phyloP scores from a whole-genome alignment of 2,329 filamentous ascomycete genomes.

The Huntiella abstrusa region DNA sequence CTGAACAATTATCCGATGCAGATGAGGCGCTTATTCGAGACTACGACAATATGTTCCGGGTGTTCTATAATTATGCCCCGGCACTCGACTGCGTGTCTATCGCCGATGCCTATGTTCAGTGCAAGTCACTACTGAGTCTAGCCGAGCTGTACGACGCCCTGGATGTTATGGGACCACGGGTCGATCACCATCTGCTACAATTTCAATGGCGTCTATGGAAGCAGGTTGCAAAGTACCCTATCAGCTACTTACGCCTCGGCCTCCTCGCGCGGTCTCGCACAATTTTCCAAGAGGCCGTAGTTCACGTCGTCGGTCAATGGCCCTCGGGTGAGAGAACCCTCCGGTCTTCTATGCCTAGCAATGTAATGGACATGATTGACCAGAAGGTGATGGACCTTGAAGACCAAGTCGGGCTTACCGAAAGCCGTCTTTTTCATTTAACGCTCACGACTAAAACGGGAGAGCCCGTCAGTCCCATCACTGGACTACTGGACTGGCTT shows the following conservation, averaged over 20 bases:
- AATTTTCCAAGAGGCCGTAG: slow-evolving; percentile 71
- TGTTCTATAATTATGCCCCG: slow-evolving; percentile 88
- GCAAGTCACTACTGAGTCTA: slow-evolving; percentile 69
- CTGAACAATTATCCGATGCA: slow-evolving; percentile 31
- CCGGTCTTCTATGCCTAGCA: slow-evolving; percentile 50
- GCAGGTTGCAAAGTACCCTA: slow-evolving; percentile 90
- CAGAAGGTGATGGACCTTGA: slow-evolving; percentile 88
- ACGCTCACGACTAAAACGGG: slow-evolving; percentile 61
- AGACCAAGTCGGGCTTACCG: slow-evolving; percentile 61
- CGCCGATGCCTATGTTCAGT: slow-evolving; percentile 80
- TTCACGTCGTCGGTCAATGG: slow-evolving; percentile 92
- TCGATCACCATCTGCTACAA: slow-evolving; percentile 84
- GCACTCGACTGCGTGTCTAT: slow-evolving; percentile 72
- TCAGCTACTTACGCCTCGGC: slow-evolving; percentile 76
- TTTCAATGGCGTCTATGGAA: slow-evolving; percentile 87
- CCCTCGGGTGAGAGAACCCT: slow-evolving; percentile 62
- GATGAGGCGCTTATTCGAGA: slow-evolving; percentile 67
- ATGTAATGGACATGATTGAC: slow-evolving; percentile 75
- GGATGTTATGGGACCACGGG: slow-evolving; percentile 66
- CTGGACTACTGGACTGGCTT: slow-evolving; percentile 76
- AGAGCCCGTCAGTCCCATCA: slow-evolving; percentile 63
- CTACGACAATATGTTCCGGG: slow-evolving; percentile 88
- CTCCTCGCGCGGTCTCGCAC: slow-evolving; percentile 69
- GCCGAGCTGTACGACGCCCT: slow-evolving; percentile 94
- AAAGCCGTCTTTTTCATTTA: slow-evolving; percentile 65